Base-by-base conservation (phyloP, 2,329 filamentous ascomycete species). In the Stagonosporopsis vannaccii region DNA sequence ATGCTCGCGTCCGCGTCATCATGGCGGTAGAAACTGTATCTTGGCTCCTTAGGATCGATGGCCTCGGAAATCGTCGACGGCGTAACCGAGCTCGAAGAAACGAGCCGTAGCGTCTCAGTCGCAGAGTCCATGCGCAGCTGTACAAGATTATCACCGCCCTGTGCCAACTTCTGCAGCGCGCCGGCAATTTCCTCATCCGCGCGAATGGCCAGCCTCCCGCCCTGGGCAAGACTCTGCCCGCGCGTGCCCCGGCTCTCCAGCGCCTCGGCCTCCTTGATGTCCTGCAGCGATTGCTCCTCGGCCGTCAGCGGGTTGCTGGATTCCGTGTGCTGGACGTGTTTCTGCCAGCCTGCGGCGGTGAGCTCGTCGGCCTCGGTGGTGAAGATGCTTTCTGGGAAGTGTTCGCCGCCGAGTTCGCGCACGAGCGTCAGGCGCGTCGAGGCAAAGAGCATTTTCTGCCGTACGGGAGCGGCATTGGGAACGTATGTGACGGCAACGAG, bases 391-490 rank as follows among this genome's bases (percentile, higher is more conserved):
- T 93, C 89, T 47, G 88, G 81, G 77, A 95, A 94, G 68, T 91
- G 84, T 74, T 95, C 90, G 50, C 86, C 85, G 41, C 91, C 91
- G 9, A 95, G 81, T 77, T 94, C 90, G 37, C 90, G 85, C 45
- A 89, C 84, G 1, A 95, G 82, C 0, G 90, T 90, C 66, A 93
- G 80, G 9, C 90, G 85, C 25, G 91, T 93, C 22, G 87, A 85
- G 6, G 91, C 90, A 74, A 94, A 93, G 20, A 95, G 84, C 88
- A 91, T 95, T 82, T 95, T 95, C 74, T 92, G 89, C 35, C 91
- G 87, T 53, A 95, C 90, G 25, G 88, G 89, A 35, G 91, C 91
- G 1, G 85, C 73, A 75, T 94, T 90, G 23, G 91, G 91, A 6
- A 95, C 87, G 74, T 92, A 95, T 32, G 90, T 92, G 32, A 93